Conservation (phyloP, 352 stramenopile species). For the Lagenidium giganteum region DNA sequence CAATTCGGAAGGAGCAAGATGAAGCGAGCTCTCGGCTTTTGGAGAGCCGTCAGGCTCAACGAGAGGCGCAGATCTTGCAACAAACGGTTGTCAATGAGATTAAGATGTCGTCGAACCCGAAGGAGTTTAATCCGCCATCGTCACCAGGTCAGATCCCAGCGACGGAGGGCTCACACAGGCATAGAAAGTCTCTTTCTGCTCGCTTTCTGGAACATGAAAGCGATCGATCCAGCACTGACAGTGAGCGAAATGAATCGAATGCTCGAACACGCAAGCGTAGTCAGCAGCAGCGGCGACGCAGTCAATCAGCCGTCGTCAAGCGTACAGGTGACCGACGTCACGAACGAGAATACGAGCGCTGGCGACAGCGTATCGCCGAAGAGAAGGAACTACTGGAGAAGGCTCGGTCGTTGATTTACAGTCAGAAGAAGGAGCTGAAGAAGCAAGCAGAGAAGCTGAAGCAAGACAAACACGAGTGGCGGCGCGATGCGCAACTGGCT, state of each 20-base stretch:
- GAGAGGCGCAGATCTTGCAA: slow-evolving; percentile 10
- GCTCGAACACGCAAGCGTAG: slow-evolving; percentile 3
- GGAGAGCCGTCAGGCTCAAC: slow-evolving; percentile 8
- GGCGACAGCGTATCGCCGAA: slow-evolving; percentile 37
- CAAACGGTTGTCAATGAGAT: not conserved
- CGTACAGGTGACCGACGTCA: not conserved
- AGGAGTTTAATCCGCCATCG: no score
- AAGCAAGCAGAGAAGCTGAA: slow-evolving; percentile 51
- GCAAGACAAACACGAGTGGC: slow-evolving; percentile 47
- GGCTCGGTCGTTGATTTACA: slow-evolving; percentile 27
- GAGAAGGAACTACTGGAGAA: slow-evolving; percentile 46
- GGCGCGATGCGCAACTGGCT: slow-evolving; percentile 17
- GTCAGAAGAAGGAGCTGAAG: slow-evolving; percentile 41
- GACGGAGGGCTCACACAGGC: not conserved
- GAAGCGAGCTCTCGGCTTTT: slow-evolving; percentile 7
- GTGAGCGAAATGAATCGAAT: no score
- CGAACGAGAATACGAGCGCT: slow-evolving; percentile 19
- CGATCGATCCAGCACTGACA: no score
- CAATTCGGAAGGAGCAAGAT: slow-evolving; percentile 45
- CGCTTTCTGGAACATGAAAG: no score
- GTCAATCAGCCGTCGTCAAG: not conserved
- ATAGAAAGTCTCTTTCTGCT: no score
- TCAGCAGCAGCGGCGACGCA: not conserved
- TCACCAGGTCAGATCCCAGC: not conserved
- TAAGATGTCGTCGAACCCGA: not conserved